A percentile compares a stretch with the other conserved stretches of the same genome.
Evolutionary conservation across 164 flowering plant species (phyloP).

Genomic region (Vitis amurensis): DNA sequence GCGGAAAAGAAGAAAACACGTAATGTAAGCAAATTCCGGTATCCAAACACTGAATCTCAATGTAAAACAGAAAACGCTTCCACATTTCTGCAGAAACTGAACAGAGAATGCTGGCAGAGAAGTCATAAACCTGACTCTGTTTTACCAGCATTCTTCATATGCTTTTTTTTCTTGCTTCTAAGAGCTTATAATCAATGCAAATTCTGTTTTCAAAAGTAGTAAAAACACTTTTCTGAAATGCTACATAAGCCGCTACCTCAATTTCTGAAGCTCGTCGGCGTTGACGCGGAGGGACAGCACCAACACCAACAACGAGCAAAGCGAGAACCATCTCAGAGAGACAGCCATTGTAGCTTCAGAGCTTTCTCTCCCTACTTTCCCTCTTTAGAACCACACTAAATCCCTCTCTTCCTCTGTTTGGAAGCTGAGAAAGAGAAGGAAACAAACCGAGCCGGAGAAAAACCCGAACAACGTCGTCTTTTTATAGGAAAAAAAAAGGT

Average conservation of each 20-base stretch:
- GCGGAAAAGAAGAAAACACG: neutral
- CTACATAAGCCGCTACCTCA: neutral
- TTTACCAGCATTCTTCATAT: no score
- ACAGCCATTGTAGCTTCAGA: slow-evolving; percentile 27
- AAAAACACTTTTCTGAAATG: no score
- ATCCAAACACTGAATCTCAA: no score
- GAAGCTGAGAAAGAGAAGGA: neutral
- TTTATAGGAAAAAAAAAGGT: neutral
- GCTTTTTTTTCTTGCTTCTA: no score
- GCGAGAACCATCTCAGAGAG: slow-evolving; percentile 12
- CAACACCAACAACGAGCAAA: slow-evolving; percentile 12
- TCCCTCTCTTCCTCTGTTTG: neutral
- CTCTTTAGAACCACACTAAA: neutral
- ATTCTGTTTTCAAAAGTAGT: no score
- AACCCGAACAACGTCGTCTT: neutral
- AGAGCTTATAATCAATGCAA: no score
- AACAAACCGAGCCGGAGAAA: slow-evolving; percentile 13
- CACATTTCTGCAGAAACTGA: no score
- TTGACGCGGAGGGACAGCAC: slow-evolving; percentile 8
- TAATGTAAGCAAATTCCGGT: no score
- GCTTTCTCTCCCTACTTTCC: neutral
- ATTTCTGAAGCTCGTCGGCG: slow-evolving; percentile 8
- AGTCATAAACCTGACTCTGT: no score
- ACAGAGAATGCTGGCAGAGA: no score
- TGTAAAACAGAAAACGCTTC: no score